phyloP scores from a whole-genome alignment of 495 filamentous ascomycete genomes.

The Cryomyces antarcticus region DNA sequence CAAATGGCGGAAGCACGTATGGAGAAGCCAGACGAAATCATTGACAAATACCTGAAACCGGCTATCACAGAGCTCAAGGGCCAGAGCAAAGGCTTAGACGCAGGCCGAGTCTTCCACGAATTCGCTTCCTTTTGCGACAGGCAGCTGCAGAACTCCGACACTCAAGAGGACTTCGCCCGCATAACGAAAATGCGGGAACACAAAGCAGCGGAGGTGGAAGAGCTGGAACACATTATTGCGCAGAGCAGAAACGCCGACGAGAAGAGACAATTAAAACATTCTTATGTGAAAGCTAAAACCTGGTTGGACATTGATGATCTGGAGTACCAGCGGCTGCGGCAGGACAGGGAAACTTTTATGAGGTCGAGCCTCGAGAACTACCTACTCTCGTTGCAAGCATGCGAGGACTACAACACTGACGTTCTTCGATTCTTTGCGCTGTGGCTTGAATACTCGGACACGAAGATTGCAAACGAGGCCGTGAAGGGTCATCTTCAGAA shows the following conservation, averaged over 20 bases:
- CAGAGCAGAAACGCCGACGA: conserved; percentile 26
- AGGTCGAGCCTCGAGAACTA: conserved; percentile 88
- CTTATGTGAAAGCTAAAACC: conserved; percentile 46
- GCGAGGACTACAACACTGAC: conserved; percentile 74
- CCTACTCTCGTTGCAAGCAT: conserved; percentile 60
- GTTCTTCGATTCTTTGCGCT: conserved; percentile 84
- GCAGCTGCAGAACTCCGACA: conserved; percentile 68
- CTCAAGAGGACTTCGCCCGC: conserved; percentile 66
- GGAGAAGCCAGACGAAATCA: conserved; percentile 79
- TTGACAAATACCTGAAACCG: conserved; percentile 59
- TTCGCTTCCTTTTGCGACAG: conserved; percentile 91
- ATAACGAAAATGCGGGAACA: conserved; percentile 59
- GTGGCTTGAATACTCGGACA: conserved; percentile 70
- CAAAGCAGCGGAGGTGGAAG: conserved; percentile 56
- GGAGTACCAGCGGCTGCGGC: conserved; percentile 59
- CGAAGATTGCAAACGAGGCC: conserved; percentile 50
- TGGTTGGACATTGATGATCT: conserved; percentile 81
- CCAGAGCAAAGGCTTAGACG: conserved; percentile 45
- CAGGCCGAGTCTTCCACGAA: conserved; percentile 78
- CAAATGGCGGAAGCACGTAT: conserved; percentile 82
- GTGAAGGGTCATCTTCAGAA: conserved; percentile 45
- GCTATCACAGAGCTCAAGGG: conserved; percentile 64
- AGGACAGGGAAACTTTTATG: conserved; percentile 60
- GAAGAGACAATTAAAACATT: conserved; percentile 23
- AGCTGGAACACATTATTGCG: conserved; percentile 38